phyloP scores from a whole-genome alignment of 352 stramenopile species.

The Hyaloperonospora arabidopsidis region DNA sequence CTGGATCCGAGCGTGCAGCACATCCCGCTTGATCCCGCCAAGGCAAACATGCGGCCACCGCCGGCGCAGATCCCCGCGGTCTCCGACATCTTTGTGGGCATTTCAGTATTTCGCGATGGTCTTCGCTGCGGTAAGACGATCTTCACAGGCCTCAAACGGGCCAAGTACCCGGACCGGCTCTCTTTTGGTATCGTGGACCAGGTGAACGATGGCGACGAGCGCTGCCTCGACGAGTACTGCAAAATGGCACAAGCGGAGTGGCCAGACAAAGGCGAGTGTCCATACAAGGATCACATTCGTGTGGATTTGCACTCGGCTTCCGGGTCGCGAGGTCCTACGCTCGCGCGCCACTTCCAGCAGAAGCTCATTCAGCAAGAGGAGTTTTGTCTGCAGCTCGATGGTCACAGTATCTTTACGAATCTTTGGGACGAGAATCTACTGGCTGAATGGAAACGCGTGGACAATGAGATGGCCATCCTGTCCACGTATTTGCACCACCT shows the following conservation, averaged over 20 bases:
- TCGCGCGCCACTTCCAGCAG: conserved; percentile 75
- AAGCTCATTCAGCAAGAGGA: conserved; percentile 67
- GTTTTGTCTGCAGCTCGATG: conserved; percentile 81
- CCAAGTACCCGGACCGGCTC: conserved; percentile 56
- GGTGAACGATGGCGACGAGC: conserved; percentile 56
- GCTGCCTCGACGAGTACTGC: conserved; percentile 72
- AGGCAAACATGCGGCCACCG: conserved; percentile 42
- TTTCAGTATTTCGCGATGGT: conserved; percentile 80
- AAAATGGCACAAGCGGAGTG: conserved; percentile 62
- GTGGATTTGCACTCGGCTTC: conserved; percentile 56
- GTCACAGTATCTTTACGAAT: conserved; percentile 85
- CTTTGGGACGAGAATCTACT: conserved; percentile 73
- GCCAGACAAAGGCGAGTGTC: conserved; percentile 56
- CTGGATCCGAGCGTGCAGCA: conserved; percentile 71
- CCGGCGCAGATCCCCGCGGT: conserved; percentile 39
- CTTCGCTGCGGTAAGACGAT: conserved; percentile 78
- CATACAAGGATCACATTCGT: conserved; percentile 59
- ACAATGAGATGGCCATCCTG: conserved; percentile 82
- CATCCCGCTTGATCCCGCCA: conserved; percentile 37
- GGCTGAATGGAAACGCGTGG: conserved; percentile 57
- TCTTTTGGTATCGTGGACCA: conserved; percentile 82
- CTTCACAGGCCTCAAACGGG: conserved; percentile 65
- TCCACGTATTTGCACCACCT: conserved; percentile 78
- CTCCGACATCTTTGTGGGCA: conserved; percentile 62
- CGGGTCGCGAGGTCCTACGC: conserved; percentile 66